Evolutionary conservation across 2,329 filamentous ascomycete genomes (phyloP), one percentile per base, ranked within the genome.

Genomic region (Venturia pyrina): DNA sequence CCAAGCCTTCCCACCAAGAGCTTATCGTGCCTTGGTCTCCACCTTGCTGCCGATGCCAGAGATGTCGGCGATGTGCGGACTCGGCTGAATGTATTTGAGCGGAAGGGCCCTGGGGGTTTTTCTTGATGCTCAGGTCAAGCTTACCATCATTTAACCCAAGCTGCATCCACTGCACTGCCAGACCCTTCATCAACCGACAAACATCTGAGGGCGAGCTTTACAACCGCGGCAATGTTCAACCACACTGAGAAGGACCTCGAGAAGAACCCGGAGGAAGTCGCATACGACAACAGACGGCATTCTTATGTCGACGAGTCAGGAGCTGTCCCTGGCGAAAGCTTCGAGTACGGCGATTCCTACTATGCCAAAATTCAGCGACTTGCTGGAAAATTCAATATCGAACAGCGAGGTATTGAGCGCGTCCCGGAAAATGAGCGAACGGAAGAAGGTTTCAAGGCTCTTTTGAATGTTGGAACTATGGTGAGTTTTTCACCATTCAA

Each of bases 321-420:
- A 62, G 83, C 82, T 15, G 82, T 87, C 3, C 79, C 80, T 3
- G 83, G 83, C 32, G 83, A 87, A 70, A 83, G 76, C 68, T 87
- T 88, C 69, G 80, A 81, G 67, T 78, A 83, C 67, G 85, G 85
- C 66, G 75, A 83, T 70, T 79, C 78, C 44, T 70, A 78, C 66
- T 86, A 85, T 71, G 85, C 84, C 21, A 85, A 79, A 71, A 69
- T 86, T 0, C 87, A 89, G 74, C 82, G 85, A 40, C 71, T 89
- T 17, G 88, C 87, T 0, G 86, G 83, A 56, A 85, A 81, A 70
- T 80, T 88, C 68, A 84, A 87, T 53, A 83, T 92, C 65, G 89
- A 93, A 76, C 85, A 89, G 77, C 80, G 89, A 72, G 89, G 89
- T 65, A 90, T 92, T 67, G 89, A 92, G 77, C 82, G 89, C 61